Evolutionary conservation across 2,329 filamentous ascomycete genomes (phyloP), one percentile per base, ranked within the genome.

Genomic region (Paecilomyces fulvus): DNA sequence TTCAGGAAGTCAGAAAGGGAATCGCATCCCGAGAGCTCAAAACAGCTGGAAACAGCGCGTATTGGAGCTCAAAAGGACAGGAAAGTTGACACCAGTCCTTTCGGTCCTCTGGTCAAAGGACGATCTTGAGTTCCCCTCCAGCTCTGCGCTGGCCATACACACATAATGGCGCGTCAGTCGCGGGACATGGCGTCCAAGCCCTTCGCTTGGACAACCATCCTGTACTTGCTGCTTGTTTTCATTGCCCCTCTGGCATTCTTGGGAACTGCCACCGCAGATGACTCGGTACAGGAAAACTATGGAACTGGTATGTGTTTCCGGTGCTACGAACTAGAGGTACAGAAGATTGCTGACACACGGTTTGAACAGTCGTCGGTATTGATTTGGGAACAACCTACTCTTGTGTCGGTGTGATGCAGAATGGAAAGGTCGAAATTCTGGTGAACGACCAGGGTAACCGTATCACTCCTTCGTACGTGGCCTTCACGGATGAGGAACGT

Each of bases 381-480:
- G 90, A 95, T 86, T 77, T 96, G 72, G 91, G 91, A 78, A 96
- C 91, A 54, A 96, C 91, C 63, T 84, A 84, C 74, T 84, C 81
- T 69, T 95, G 91, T 78, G 90, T 95, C 68, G 91, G 89, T 87
- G 90, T 95, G 74, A 95, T 95, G 90, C 88, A 92, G 74, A 89
- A 90, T 74, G 91, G 91, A 75, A 94, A 92, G 78, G 90, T 96
- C 66, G 90, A 96, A 72, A 96, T 96, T 79, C 83, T 96, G 67
- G 89, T 90, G 78, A 96, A 96, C 81, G 90, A 96, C 78, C 91
- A 95, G 82, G 90, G 90, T 82, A 91, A 95, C 85, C 89, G 90
- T 80, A 95, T 95, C 67, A 95, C 91, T 67, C 91, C 91, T 56
- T 95, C 90, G 63, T 96, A 94, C 77, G 91, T 96, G 73, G 91